Conservation (phyloP, 108 stramenopile genomes). For the Nitzschia sp. region DNA sequence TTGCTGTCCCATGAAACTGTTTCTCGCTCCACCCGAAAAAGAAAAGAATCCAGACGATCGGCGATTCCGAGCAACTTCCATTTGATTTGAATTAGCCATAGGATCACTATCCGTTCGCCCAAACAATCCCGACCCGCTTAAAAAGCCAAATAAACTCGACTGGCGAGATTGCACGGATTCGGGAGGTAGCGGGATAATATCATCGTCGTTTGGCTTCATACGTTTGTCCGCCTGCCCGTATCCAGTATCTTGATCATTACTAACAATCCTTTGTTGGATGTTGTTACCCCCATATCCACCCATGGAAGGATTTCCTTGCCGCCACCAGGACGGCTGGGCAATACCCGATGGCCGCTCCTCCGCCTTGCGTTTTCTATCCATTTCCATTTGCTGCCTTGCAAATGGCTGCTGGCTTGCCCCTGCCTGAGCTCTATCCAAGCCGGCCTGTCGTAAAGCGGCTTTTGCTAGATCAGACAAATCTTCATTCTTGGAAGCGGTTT, state of each 20-base stretch:
- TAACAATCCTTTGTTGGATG: neutral
- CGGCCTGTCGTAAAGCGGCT: constrained; percentile 23
- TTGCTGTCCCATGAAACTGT: neutral
- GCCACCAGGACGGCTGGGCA: neutral
- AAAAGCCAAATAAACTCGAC: constrained; percentile 42
- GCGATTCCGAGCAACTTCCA: constrained; percentile 11
- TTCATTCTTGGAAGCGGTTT: neutral
- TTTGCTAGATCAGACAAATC: constrained; percentile 6
- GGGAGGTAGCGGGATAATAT: constrained; percentile 9
- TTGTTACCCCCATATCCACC: neutral
- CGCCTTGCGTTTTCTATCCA: constrained; percentile 7
- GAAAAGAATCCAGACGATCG: constrained; percentile 21
- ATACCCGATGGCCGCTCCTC: neutral
- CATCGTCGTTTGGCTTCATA: constrained; percentile 7
- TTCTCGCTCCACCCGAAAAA: constrained; percentile 6
- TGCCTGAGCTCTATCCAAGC: neutral
- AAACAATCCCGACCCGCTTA: constrained; percentile 20
- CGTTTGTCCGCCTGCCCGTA: neutral
- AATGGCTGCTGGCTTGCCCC: neutral
- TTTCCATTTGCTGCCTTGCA: neutral
- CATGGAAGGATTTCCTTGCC: neutral
- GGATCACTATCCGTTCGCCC: neutral
- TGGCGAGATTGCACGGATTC: constrained; percentile 27
- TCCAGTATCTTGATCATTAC: neutral
- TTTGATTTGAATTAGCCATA: constrained; percentile 1